A percentile compares a stretch with the other conserved stretches of the same genome.
These are phyloP conservation scores for Boletus tylopilopsis DNA, from an alignment of 768 basidiomycete genomes.

Conservation along the genomic window DNA sequence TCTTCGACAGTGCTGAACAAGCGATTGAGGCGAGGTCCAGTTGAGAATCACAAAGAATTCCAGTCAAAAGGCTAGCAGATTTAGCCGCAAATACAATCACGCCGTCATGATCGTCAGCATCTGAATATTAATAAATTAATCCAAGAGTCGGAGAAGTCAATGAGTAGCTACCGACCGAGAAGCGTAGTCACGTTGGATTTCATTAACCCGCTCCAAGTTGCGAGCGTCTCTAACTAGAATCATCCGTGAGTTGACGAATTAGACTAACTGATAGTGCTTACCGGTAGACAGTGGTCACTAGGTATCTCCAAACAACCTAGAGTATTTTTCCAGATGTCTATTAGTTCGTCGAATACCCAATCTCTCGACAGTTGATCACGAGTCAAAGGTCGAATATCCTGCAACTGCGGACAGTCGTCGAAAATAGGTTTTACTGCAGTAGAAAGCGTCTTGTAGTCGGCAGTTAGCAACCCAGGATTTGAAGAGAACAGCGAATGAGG, in stretches of 20 bases:
- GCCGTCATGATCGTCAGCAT: conserved; percentile 40
- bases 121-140: conserved; percentile 28
- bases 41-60: conserved; percentile 45
- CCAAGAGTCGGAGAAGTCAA: background rate
- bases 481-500: conserved; percentile 54
- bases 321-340: conserved; percentile 52
- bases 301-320: conserved; percentile 42
- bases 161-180: conserved; percentile 47
- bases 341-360: conserved; percentile 50
- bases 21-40: conserved; percentile 40
- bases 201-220: conserved; percentile 57
- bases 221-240: conserved; percentile 42
- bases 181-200: conserved; percentile 44
- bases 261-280: conserved; percentile 30
- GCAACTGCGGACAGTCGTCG: conserved; percentile 48
- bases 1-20: conserved; percentile 11
- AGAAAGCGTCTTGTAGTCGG: conserved; percentile 47
- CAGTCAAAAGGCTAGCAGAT: conserved; percentile 41
- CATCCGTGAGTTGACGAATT: conserved; percentile 3
- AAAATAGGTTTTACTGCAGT: conserved; percentile 48
- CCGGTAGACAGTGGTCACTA: conserved; percentile 46
- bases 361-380: conserved; percentile 51
- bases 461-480: conserved; percentile 50
- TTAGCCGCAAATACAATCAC: conserved; percentile 37
- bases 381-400: conserved; percentile 56